phyloP scores from a whole-genome alignment of 805 yeast species.

The Saturnispora sanitii region DNA sequence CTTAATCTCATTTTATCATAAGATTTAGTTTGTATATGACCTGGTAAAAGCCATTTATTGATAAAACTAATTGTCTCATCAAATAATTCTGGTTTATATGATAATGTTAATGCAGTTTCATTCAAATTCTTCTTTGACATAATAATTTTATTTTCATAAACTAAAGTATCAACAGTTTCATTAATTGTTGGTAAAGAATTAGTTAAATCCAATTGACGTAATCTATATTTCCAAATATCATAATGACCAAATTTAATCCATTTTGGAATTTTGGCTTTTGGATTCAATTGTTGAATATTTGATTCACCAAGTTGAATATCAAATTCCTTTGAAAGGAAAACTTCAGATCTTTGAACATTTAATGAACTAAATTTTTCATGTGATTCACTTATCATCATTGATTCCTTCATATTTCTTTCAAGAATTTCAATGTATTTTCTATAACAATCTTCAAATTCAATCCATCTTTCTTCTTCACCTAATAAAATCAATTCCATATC shows the following conservation, averaged over 20 bases:
- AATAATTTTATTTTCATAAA: constrained; percentile 17
- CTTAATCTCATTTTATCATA: constrained; percentile 11
- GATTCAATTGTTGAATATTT: constrained; percentile 4
- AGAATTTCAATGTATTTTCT: constrained; percentile 17
- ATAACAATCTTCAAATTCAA: constrained; percentile 24
- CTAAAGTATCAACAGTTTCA: constrained; percentile 14
- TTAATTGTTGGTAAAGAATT: constrained; percentile 15
- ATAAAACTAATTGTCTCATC: constrained; percentile 20
- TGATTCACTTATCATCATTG: constrained; percentile 11
- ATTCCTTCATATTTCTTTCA: constrained; percentile 12
- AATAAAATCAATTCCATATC: constrained; percentile 21
- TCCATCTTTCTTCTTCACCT: constrained; percentile 26
- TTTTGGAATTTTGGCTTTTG: constrained; percentile 15
- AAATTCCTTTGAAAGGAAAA: constrained; percentile 4
- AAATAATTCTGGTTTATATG: constrained; percentile 15
- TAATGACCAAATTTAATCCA: constrained; percentile 20
- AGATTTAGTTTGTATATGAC: constrained; percentile 11
- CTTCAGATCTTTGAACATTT: constrained; percentile 7
- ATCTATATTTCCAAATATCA: constrained; percentile 24
- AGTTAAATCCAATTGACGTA: constrained; percentile 22
- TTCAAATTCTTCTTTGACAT: constrained; percentile 22
- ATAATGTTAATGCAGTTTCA: constrained; percentile 21
- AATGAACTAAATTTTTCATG: not conserved
- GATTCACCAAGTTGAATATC: constrained; percentile 13
- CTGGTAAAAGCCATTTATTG: constrained; percentile 22